Evolutionary conservation across 208 protist species (phyloP), one percentile per base, ranked within the genome.

Genomic region (Leptomonas seymouri): DNA sequence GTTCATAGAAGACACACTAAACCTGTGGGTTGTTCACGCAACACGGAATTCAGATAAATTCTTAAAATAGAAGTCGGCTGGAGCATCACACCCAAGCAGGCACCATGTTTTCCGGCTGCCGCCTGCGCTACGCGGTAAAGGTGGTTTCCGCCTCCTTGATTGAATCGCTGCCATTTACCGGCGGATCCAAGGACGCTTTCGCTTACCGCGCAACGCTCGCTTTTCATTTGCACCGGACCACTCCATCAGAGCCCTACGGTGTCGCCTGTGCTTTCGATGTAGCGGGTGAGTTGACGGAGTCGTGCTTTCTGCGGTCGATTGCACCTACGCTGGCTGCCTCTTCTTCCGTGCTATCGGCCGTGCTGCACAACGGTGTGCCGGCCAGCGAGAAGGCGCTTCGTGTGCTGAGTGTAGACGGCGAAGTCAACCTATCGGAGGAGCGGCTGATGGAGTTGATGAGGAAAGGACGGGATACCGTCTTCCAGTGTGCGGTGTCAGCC

Each of bases 161-260:
- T 0, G 71, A 77, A 50, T 56, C 55, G 21, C 41, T 61, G 31
- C 20, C 39, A 2, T 27, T 39, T 16, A 20, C 42, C 34, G 65
- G 1, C 25, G 36, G 15, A 2, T 0, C 0, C 3, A 16, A 57
- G 53, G 21, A 9, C 39, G 44, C 41, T 15, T 6, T 21, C 1
- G 9, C 0, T 16, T 30, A 61, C 45, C 27, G 48, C 23, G 36
- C 51, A 15, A 62, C 57, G 3, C 65, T 78, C 53, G 57, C 48
- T 23, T 56, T 72, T 27, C 56, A 66, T 20, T 45, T 78, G 42
- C 73, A 69, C 28, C 73, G 73, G n/a, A 9, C 49, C 34, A 25
- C 8, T 25, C 7, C n/a, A 4, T 44, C 12, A 11, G 58, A 71
- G 34, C 16, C 30, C 16, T 78, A 64, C 45, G 56, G 59, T 30